Percentiles rank a stretch among this genome's conserved stretches.
Conservation (phyloP, 2,329 filamentous ascomycete genomes). For the Calonectria henricotiae region DNA sequence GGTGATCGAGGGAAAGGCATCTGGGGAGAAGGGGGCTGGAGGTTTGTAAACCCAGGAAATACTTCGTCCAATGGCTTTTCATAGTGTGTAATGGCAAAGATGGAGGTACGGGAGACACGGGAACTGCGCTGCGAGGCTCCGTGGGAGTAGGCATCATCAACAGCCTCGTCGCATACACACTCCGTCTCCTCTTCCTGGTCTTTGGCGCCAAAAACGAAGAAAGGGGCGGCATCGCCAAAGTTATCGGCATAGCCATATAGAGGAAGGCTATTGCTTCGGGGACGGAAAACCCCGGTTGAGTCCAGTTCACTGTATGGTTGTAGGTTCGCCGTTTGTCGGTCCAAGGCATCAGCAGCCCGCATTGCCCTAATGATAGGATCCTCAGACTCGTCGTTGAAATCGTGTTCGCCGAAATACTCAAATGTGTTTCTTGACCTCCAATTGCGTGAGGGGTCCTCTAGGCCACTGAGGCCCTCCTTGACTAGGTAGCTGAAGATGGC, state of each 20-base stretch:
- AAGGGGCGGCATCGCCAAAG: conserved; percentile 64
- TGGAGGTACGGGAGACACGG: conserved; percentile 44
- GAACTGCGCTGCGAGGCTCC: conserved; percentile 26
- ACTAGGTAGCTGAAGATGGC: conserved; percentile 67
- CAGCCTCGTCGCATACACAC: conserved; percentile 40
- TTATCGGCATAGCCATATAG: conserved; percentile 64
- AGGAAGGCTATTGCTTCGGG: conserved; percentile 68
- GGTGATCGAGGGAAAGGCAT: conserved; percentile 46
- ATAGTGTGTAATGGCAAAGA: conserved; percentile 53
- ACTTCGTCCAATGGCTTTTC: conserved; percentile 50
- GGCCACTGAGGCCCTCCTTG: conserved; percentile 65
- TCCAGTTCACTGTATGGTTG: conserved; percentile 68
- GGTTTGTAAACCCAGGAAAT: conserved; percentile 44
- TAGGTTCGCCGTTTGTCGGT: conserved; percentile 70
- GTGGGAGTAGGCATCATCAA: conserved; percentile 38
- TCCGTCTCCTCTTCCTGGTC: conserved; percentile 47
- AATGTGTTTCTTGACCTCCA: conserved; percentile 46
- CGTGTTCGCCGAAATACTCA: conserved; percentile 42
- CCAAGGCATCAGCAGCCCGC: conserved; percentile 73
- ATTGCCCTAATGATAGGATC: conserved; percentile 72
- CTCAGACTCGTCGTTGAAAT: conserved; percentile 50
- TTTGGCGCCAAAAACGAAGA: conserved; percentile 66
- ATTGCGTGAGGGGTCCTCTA: conserved; percentile 50
- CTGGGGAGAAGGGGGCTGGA: conserved; percentile 47
- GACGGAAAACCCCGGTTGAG: conserved; percentile 59